phyloP scores from a whole-genome alignment of 2,329 filamentous ascomycete species.

The Uncinocarpus reesii region DNA sequence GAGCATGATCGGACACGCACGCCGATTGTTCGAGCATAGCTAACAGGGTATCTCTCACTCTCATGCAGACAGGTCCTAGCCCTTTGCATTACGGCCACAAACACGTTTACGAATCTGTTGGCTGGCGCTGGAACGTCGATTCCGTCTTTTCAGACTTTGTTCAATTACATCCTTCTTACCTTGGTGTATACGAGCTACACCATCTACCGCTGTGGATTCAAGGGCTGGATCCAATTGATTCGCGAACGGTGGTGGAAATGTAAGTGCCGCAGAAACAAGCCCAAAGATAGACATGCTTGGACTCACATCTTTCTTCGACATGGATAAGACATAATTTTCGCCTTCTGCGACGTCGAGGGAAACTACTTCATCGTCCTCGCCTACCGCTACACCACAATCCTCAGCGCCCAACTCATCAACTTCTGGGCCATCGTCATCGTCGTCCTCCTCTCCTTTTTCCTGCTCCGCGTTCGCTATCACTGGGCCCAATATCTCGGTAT shows the following conservation, averaged over 20 bases:
- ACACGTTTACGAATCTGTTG: conserved; percentile 77
- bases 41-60: background rate
- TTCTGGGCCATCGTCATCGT: conserved; percentile 98
- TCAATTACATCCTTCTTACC: conserved; percentile 82
- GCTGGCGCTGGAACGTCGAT: conserved; percentile 60
- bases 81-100: conserved; percentile 83
- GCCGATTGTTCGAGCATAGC: too few relatives aligned
- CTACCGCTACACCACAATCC: conserved; percentile 82
- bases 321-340: conserved; percentile 69
- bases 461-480: conserved; percentile 85
- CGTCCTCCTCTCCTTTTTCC: conserved; percentile 67
- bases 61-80: conserved; percentile 59
- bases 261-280: conserved; percentile 22
- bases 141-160: conserved; percentile 88
- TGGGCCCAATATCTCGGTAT: conserved; percentile 76
- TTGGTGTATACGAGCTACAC: conserved; percentile 72
- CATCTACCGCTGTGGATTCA: conserved; percentile 66
- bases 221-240: conserved; percentile 56
- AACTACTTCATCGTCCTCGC: conserved; percentile 97
- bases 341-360: conserved; percentile 87
- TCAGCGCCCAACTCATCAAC: conserved; percentile 91
- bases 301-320: too few relatives aligned
- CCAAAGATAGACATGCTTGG: too few relatives aligned
- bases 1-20: too few relatives aligned
- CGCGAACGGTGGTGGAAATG: conserved; percentile 75